A percentile compares a stretch with the other conserved stretches of the same genome.
Conservation (phyloP, 192 early-diverging fungal genomes). For the Backusella psychrophila region DNA sequence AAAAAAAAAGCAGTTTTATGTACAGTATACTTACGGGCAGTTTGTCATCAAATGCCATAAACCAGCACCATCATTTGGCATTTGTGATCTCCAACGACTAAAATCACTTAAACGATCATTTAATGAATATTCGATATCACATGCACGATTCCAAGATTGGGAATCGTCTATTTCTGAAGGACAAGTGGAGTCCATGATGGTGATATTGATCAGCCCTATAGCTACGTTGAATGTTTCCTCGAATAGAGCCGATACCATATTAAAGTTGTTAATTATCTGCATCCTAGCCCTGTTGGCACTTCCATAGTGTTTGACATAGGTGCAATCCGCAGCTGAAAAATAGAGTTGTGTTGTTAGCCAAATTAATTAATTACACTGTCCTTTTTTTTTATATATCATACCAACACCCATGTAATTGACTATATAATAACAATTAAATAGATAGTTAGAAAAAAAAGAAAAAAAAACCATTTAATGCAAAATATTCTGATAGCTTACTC, state of each 20-base stretch:
- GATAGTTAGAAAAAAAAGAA: neutral
- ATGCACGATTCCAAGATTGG: constrained; percentile 76
- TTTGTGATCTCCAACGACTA: constrained; percentile 75
- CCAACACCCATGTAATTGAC: constrained; percentile 38
- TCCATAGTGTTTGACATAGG: constrained; percentile 58
- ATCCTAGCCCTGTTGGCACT: constrained; percentile 53
- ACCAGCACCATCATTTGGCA: constrained; percentile 69
- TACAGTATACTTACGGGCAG: constrained; percentile 49
- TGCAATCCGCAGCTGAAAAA: constrained; percentile 65
- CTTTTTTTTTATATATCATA: constrained; percentile 6
- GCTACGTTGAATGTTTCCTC: constrained; percentile 84
- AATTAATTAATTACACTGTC: neutral
- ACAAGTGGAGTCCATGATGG: constrained; percentile 63
- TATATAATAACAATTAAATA: neutral
- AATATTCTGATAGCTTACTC: constrained; percentile 2
- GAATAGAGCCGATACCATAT: constrained; percentile 78
- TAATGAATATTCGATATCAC: constrained; percentile 67
- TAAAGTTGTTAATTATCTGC: constrained; percentile 83
- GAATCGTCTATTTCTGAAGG: constrained; percentile 39
- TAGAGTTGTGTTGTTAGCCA: neutral
- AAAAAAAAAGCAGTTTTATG: neutral
- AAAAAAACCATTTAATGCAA: neutral
- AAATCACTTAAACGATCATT: constrained; percentile 82
- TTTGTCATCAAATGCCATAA: constrained; percentile 95
- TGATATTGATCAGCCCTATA: constrained; percentile 77